These are phyloP conservation scores for Allodekkera sacchari DNA, from an alignment of 805 yeast genomes.

Conservation along the genomic window DNA sequence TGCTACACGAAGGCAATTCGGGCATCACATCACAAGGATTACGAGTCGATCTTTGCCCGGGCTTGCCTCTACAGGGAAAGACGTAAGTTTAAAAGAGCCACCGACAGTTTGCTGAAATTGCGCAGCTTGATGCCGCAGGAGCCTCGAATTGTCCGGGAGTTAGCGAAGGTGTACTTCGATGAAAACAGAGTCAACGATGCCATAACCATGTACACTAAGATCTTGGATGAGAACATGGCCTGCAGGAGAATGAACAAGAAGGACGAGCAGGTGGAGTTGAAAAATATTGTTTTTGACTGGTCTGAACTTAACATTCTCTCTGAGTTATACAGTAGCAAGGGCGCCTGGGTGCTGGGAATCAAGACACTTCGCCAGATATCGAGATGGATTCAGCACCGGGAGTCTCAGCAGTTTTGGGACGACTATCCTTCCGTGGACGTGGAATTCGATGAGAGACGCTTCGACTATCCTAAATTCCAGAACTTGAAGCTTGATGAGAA, in stretches of 20 bases:
- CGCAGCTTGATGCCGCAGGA: slow-evolving; percentile 51
- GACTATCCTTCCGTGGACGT: slow-evolving; percentile 51
- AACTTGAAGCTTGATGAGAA: slow-evolving; percentile 31
- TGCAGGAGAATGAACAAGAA: slow-evolving; percentile 23
- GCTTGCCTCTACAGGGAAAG: slow-evolving; percentile 60
- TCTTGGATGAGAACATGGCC: slow-evolving; percentile 51
- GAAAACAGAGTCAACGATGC: slow-evolving; percentile 66
- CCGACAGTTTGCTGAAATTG: slow-evolving; percentile 61
- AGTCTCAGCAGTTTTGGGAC: slow-evolving; percentile 59
- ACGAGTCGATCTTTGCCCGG: slow-evolving; percentile 53
- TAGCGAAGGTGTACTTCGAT: slow-evolving; percentile 43
- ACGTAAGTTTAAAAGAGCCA: slow-evolving; percentile 61
- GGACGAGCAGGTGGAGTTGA: slow-evolving; percentile 14
- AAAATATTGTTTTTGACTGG: slow-evolving; percentile 65
- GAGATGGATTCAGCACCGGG: slow-evolving; percentile 75
- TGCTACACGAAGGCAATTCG: slow-evolving; percentile 64
- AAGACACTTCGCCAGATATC: slow-evolving; percentile 60
- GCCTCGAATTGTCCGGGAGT: slow-evolving; percentile 49
- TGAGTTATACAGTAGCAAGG: slow-evolving; percentile 68
- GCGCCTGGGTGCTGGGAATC: slow-evolving; percentile 56
- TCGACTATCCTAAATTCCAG: slow-evolving; percentile 35
- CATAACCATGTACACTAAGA: slow-evolving; percentile 55
- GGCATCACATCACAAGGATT: slow-evolving; percentile 34
- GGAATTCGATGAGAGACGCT: slow-evolving; percentile 74
- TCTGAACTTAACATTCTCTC: slow-evolving; percentile 77